Evolutionary conservation across 2,329 filamentous ascomycete species (phyloP), one percentile per base, ranked within the genome.

Genomic region (Fusarium avenaceum): DNA sequence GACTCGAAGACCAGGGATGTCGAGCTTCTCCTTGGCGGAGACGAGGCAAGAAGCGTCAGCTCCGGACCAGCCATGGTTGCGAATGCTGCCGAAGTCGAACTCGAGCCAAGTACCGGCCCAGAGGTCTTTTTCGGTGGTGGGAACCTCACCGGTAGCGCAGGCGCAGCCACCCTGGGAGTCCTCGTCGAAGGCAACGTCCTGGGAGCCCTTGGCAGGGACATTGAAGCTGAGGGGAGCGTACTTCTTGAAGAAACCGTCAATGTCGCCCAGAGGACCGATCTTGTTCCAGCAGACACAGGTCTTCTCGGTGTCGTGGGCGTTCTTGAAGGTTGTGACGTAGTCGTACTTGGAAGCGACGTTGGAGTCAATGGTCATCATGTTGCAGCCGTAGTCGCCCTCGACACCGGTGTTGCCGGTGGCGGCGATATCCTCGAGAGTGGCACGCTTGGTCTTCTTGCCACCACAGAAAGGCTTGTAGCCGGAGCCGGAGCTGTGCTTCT

Each of bases 41-140:
- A 85, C 82, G 11, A 87, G 79, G 60, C 80, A 80, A 6, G 83
- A 86, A 65, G 81, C 83, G 57, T 87, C 85, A 59, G 81, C 82
- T 40, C 85, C 85, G 4, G 82, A 85, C 81, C 81, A 85, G 56
- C 74, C 77, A n/a, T 69, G 55, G 80, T 87, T 87, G 76, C 75
- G 75, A 1, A 64, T 35, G 77, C 80, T 82, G 61, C 67, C 81
- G 46, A 82, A 80, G 77, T 86, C 85, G 53, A 81, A 83, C 79
- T 87, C 85, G 74, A 80, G 68, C 84, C 85, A 87, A 57, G 80
- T 80, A 65, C 77, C 76, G 50, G 79, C 79, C 58, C 77, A 82
- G 72, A 83, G 79, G 64, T 83, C 83, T 48, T 71, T 65, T 4
- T 7, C 2, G 55, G 81, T 85, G 61, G 65, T 65, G 35, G 77